Conservation (phyloP, 2,329 filamentous ascomycete genomes). For the Pseudogymnoascus sp. region DNA sequence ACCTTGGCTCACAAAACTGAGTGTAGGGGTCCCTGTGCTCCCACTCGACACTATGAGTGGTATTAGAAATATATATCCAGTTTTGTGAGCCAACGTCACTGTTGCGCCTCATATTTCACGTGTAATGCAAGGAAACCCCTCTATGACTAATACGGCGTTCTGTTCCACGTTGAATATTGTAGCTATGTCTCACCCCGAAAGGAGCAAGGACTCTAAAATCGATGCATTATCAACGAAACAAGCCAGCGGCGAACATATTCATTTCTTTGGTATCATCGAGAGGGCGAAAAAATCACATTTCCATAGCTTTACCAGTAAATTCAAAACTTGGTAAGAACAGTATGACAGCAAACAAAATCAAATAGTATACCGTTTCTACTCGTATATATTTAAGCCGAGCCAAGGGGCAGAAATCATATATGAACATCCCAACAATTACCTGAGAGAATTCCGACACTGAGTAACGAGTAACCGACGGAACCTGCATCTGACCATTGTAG, state of each 20-base stretch:
- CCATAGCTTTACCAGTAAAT: background rate
- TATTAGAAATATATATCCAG: background rate
- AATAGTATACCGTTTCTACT: background rate
- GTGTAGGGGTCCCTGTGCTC: background rate
- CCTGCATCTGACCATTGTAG: background rate
- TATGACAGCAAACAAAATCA: background rate
- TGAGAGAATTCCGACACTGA: background rate
- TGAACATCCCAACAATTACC: background rate
- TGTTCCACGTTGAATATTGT: background rate
- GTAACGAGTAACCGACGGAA: background rate
- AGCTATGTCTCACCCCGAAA: background rate
- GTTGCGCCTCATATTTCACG: background rate
- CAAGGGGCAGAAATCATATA: background rate
- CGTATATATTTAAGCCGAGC: background rate
- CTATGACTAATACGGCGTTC: background rate
- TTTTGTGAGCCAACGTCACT: background rate
- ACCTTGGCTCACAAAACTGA: background rate
- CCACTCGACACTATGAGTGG: background rate
- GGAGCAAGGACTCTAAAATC: background rate
- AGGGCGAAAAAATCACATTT: background rate
- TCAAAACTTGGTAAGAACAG: background rate
- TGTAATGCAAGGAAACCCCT: background rate
- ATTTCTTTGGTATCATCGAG: background rate
- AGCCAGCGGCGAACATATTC: background rate
- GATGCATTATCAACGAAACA: background rate